Conservation (phyloP, 805 yeast genomes). For the Candida gorgasii region DNA sequence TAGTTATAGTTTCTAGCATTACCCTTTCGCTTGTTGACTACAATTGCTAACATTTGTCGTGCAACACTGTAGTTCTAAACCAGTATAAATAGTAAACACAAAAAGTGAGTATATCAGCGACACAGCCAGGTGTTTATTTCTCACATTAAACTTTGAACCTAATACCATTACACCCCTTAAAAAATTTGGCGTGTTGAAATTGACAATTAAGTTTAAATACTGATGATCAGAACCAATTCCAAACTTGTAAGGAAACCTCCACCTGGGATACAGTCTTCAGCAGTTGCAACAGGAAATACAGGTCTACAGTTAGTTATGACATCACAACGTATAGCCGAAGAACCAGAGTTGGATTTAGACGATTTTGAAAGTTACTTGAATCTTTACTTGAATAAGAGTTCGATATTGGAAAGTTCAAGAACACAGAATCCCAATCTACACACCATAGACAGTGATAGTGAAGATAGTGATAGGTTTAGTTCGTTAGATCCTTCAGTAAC, state of each 20-base stretch:
- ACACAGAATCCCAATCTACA: constrained; percentile 29
- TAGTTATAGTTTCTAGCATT: too few species aligned
- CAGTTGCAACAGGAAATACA: too few species aligned
- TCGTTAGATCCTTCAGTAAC: constrained; percentile 17
- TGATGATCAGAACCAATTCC: constrained; percentile 8
- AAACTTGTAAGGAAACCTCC: constrained; percentile 14
- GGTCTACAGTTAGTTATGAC: too few species aligned
- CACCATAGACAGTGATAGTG: constrained; percentile 14
- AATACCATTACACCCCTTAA: not conserved
- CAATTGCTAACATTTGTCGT: too few species aligned
- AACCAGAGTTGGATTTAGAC: constrained; percentile 8
- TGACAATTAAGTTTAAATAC: not conserved
- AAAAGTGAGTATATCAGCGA: too few species aligned
- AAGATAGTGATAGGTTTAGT: constrained; percentile 4
- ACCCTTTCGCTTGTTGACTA: too few species aligned
- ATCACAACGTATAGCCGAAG: not conserved
- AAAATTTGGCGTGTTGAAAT: constrained; percentile 1
- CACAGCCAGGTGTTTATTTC: constrained; percentile 1
- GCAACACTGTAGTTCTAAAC: too few species aligned
- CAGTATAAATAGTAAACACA: too few species aligned
- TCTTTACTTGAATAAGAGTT: constrained; percentile 23
- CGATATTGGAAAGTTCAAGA: constrained; percentile 23
- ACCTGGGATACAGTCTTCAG: too few species aligned
- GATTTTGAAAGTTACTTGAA: constrained; percentile 15
- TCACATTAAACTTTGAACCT: not conserved